phyloP scores from a whole-genome alignment of 163 green algal genomes.

The Volvox carteri region DNA sequence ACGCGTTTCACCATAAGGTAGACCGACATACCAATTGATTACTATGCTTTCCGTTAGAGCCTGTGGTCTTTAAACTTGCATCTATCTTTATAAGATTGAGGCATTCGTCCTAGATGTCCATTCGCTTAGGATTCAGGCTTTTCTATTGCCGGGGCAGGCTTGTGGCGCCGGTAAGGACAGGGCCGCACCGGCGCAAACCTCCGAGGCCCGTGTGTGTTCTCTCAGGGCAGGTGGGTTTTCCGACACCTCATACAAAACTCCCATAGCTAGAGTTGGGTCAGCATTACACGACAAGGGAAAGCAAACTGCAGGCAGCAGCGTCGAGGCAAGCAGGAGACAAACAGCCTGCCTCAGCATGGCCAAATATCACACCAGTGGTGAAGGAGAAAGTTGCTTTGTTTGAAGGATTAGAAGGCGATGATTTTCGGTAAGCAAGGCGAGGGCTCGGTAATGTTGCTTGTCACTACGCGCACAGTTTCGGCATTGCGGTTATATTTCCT shows the following conservation, averaged over 20 bases:
- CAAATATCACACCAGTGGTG: slow-evolving; percentile 41
- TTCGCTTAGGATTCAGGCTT: not conserved
- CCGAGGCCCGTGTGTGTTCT: not conserved
- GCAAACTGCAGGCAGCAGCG: slow-evolving; percentile 36
- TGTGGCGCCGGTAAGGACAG: not conserved
- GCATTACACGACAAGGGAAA: not conserved
- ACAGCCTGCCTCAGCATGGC: slow-evolving; percentile 55
- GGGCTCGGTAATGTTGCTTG: no score
- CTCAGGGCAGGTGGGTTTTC: slow-evolving; percentile 25
- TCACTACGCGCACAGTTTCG: no score
- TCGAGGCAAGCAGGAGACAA: slow-evolving; percentile 5
- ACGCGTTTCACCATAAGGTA: no score
- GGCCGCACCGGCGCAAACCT: not conserved
- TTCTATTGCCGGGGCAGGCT: slow-evolving; percentile 13
- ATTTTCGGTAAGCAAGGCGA: slow-evolving; percentile 65
- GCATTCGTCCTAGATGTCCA: slow-evolving; percentile 4
- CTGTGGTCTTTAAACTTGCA: not conserved
- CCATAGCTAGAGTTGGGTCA: not conserved
- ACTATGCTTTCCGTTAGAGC: not conserved
- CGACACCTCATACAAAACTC: not conserved
- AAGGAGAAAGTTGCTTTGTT: slow-evolving; percentile 56
- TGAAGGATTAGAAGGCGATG: slow-evolving; percentile 59
- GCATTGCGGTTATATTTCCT: no score
- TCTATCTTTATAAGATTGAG: not conserved
- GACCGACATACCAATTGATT: no score